Conservation (phyloP, 805 yeast genomes). For the Saccharomycopsis oosterbeekiorum region DNA sequence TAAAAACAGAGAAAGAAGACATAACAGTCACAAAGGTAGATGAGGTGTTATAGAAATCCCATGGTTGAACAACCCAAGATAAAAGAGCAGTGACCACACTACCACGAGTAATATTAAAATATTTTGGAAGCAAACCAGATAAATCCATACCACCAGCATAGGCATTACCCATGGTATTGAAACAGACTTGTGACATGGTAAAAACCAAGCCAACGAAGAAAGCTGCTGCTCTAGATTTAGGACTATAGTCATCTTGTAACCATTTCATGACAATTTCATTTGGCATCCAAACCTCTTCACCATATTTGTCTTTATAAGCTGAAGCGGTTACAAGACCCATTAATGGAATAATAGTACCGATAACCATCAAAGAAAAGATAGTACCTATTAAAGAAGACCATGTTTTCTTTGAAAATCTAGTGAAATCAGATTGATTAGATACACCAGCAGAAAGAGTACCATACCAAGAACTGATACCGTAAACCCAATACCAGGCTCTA, state of each 20-base stretch:
- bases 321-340: constrained; percentile 35
- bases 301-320: constrained; percentile 28
- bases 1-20: constrained; percentile 30
- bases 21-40: constrained; percentile 28
- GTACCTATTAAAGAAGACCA: constrained; percentile 27
- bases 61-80: constrained; percentile 31
- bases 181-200: constrained; percentile 25
- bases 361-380: constrained; percentile 24
- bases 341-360: constrained; percentile 32
- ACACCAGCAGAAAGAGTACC: constrained; percentile 32
- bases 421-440: constrained; percentile 27
- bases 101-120: constrained; percentile 36
- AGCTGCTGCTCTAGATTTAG: constrained; percentile 29
- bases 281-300: constrained; percentile 30
- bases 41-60: constrained; percentile 31
- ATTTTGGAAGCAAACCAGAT: constrained; percentile 32
- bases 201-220: constrained; percentile 29
- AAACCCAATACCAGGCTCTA: constrained; percentile 34
- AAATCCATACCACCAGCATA: constrained; percentile 32
- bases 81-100: constrained; percentile 32
- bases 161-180: constrained; percentile 28
- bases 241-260: constrained; percentile 25
- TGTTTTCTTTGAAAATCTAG: constrained; percentile 28
- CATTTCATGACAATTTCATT: constrained; percentile 26
- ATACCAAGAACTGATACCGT: constrained; percentile 31